Evolutionary conservation across 306 rosid genomes (phyloP), one percentile per base, ranked within the genome.

Genomic region (Malus fusca): DNA sequence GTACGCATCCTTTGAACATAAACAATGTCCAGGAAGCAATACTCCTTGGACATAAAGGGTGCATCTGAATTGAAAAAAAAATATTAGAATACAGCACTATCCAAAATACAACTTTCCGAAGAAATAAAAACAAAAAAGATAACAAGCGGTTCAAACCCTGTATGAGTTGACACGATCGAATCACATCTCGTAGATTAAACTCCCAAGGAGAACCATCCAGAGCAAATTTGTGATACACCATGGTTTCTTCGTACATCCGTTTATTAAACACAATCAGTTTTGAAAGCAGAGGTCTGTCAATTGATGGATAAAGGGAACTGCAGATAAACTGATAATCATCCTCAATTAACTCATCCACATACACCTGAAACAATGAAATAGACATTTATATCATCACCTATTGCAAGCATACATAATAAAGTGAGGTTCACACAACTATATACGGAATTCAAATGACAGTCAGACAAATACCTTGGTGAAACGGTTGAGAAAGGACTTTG

Each of bases 151-250:
- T 28, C 80, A 66, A 68, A 93, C 98, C 98, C 81, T 85, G 60
- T 76, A 95, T 90, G 56, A 95, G 85, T 85, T 95, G 90, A 80
- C 98, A 95, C 4, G 90, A 95, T 72, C 98, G 95, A 80, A 95
- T 69, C 56, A 95, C 90, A 85, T 95, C 98, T 68, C 98, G 93
- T 51, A 95, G 92, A 85, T 92, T 95, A 69, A 95, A 95, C 83
- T 95, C 98, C 98, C 98, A 95, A 22, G 98, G 97, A 21, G 92
- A 87, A 26, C 98, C 98, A 61, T 88, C 93, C 84, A 85, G 90
- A 58, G 92, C 96, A 85, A 95, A 95, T 73, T 85, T 92, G 73
- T 75, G 84, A 84, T 90, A 59, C 78, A 88, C 3, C 88, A 89
- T 89, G 64, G 86, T 88, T 12, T 92, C 97, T 77, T 92, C 97